Evolutionary conservation across 2,329 filamentous ascomycete species (phyloP), one percentile per base, ranked within the genome.

Genomic region (Colletotrichum tropicale): DNA sequence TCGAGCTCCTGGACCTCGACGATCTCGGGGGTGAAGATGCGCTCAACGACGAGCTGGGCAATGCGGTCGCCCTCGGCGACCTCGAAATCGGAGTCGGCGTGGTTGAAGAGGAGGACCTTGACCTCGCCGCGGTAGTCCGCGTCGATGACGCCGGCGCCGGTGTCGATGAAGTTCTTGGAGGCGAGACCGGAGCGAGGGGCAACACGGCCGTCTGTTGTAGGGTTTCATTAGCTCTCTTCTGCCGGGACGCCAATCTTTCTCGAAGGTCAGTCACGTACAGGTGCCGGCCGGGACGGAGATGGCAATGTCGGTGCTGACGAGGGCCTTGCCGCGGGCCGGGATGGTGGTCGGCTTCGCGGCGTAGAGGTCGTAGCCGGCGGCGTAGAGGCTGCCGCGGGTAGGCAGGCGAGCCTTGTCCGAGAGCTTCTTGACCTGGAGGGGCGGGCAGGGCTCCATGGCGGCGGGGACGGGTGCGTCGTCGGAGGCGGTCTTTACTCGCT

Each of bases 101-200:
- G 93, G 87, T 99, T 99, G 86, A 98, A 98, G 68, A 99, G 91
- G 79, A 99, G 90, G 30, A 99, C 94, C 89, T 98, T 98, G 81
- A 99, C 94, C 79, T 94, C 94, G 24, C 97, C 97, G 43, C 97
- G 92, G 88, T 99, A 99, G 86, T 99, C 97, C 38, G 96, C 96
- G 85, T 99, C 97, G 81, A 99, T 98, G 78, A 99, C 97, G 70
- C 97, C 97, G 0, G 97, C 97, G 77, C 98, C 96, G 0, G 95
- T 97, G 85, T 98, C 96, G 84, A 99, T 98, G 86, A 96, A 97
- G 87, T 98, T 93, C 88, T 99, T 99, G 76, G 93, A 90, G 4
- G 96, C 96, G 43, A 98, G 93, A 64, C 96, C 96, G n/a, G 95
- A 97, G 78, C 96, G 94, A 12, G 96, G 96, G 5, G 96, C 96